Evolutionary conservation across 495 filamentous ascomycete genomes (phyloP).

Genomic region (Aspergillus heteromorphus): DNA sequence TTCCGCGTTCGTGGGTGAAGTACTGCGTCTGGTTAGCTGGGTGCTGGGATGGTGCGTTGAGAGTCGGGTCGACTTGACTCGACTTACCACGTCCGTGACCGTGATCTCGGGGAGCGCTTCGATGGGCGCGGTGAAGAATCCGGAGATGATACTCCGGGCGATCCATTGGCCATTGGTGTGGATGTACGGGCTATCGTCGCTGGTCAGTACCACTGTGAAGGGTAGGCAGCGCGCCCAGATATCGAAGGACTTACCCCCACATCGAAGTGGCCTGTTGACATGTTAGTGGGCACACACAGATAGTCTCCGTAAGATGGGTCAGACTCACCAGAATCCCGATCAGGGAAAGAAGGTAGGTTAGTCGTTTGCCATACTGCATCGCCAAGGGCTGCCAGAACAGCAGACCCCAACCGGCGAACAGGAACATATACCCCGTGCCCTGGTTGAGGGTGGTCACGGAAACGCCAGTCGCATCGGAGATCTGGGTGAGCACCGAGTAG

Average conservation of each 20-base stretch:
- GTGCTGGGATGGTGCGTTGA: too few species aligned
- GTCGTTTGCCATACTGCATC: conserved; percentile 61
- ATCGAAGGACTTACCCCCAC: conserved; percentile 34
- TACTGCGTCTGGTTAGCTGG: conserved; percentile 28
- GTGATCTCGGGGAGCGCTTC: conserved; percentile 58
- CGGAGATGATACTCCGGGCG: conserved; percentile 53
- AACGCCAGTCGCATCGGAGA: conserved; percentile 51
- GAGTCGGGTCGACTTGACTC: too few species aligned
- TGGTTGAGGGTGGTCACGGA: conserved; percentile 49
- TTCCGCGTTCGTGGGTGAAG: conserved; percentile 61
- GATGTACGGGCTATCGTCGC: conserved; percentile 30
- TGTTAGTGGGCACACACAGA: not conserved
- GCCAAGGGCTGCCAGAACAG: conserved; percentile 67
- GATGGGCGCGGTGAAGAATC: conserved; percentile 62
- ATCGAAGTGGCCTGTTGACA: conserved; percentile 25
- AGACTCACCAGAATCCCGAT: conserved; percentile 45
- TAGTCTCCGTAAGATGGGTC: not conserved
- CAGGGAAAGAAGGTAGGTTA: conserved; percentile 55
- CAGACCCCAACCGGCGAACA: conserved; percentile 58
- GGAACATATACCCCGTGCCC: conserved; percentile 61
- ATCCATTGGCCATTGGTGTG: conserved; percentile 57
- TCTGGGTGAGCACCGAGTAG: conserved; percentile 56
- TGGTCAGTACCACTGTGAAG: not conserved
- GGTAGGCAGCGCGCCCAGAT: not conserved
- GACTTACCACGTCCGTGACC: conserved; percentile 53